Conservation (phyloP, 768 basidiomycete genomes). For the Tricholoma bakamatsutake region DNA sequence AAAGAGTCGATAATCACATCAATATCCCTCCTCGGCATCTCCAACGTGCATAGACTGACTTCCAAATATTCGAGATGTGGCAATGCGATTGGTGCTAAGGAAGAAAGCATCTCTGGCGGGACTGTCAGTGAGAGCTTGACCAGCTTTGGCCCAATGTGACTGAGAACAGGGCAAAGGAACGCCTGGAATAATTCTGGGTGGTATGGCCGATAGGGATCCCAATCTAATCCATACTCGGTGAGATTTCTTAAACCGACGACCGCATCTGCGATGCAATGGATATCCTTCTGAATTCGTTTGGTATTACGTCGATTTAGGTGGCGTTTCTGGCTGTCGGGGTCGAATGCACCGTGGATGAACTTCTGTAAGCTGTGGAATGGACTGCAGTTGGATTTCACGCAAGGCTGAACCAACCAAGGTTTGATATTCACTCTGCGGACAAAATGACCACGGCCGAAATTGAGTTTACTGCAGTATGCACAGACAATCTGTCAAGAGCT, state of each 20-base stretch:
- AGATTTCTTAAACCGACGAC: slow-evolving; percentile 28
- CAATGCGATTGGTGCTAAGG: slow-evolving; percentile 27
- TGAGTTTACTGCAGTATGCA: slow-evolving; percentile 17
- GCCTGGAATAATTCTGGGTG: slow-evolving; percentile 32
- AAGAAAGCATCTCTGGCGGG: slow-evolving; percentile 30
- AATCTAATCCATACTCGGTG: slow-evolving; percentile 33
- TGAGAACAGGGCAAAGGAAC: slow-evolving; percentile 31
- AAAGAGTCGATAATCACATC: slow-evolving; percentile 33
- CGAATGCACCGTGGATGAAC: slow-evolving; percentile 21
- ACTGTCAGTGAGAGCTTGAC: slow-evolving; percentile 31
- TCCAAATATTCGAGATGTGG: slow-evolving; percentile 30
- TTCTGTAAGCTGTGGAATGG: neutral
- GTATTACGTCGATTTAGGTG: slow-evolving; percentile 25
- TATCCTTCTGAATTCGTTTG: slow-evolving; percentile 33
- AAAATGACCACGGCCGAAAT: slow-evolving; percentile 20
- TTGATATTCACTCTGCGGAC: slow-evolving; percentile 31
- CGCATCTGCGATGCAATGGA: slow-evolving; percentile 24
- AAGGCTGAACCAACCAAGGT: slow-evolving; percentile 36
- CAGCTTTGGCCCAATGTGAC: slow-evolving; percentile 25
- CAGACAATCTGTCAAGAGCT: neutral
- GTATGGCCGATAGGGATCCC: slow-evolving; percentile 28
- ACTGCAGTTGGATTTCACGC: slow-evolving; percentile 18
- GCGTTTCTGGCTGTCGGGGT: slow-evolving; percentile 26
- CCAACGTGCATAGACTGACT: slow-evolving; percentile 29
- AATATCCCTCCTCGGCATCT: slow-evolving; percentile 23